Evolutionary conservation across 345 rosid species (phyloP).

Genomic region (Jatropha curcas): DNA sequence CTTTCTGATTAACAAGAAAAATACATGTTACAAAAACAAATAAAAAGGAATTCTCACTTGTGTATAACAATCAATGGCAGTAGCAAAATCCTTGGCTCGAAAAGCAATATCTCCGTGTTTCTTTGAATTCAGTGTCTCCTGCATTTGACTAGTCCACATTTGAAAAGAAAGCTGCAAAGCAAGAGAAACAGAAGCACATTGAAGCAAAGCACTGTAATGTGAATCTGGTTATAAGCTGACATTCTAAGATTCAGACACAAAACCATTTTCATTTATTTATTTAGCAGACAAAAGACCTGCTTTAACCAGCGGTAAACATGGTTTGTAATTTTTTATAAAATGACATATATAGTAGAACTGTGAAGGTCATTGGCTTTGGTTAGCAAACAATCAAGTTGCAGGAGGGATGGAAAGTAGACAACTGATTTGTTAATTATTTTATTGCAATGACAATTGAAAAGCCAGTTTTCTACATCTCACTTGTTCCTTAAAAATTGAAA

Average conservation of each 20-base stretch:
- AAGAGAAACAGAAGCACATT: background rate
- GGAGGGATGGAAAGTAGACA: background rate
- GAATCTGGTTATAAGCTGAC: background rate
- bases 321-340: background rate
- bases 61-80: conserved; percentile 75
- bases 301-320: background rate
- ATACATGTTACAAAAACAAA: background rate
- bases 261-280: no score
- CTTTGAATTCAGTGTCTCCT: conserved; percentile 84
- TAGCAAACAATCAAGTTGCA: no score
- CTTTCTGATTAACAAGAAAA: background rate
- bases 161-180: conserved; percentile 83
- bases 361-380: no score
- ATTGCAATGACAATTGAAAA: background rate
- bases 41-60: conserved; percentile 43
- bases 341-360: background rate
- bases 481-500: no score
- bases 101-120: conserved; percentile 91
- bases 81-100: conserved; percentile 75
- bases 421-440: background rate
- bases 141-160: conserved; percentile 97
- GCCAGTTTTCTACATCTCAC: no score
- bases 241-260: background rate
- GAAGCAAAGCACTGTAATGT: background rate
- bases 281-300: background rate